Conservation (phyloP, 441 rosid species). For the Melastoma candidum region DNA sequence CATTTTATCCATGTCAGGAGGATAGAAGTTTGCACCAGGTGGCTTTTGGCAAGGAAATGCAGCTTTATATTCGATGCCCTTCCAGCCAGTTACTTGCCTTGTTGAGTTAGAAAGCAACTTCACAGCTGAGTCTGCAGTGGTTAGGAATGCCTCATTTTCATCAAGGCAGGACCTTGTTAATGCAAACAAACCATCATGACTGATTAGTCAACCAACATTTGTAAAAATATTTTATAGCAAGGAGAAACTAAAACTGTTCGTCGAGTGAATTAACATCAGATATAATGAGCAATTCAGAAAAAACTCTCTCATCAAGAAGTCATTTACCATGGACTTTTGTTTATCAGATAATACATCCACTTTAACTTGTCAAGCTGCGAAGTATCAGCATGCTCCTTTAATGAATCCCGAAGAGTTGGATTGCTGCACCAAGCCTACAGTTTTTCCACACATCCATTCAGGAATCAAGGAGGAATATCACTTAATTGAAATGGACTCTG, state of each 20-base stretch:
- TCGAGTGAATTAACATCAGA: neutral
- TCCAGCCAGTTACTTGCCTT: slow-evolving; percentile 66
- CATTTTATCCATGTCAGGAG: slow-evolving; percentile 90
- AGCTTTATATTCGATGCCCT: slow-evolving; percentile 78
- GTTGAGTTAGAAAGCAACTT: slow-evolving; percentile 67
- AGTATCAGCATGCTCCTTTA: slow-evolving; percentile 52
- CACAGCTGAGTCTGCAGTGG: slow-evolving; percentile 77
- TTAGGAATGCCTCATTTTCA: slow-evolving; percentile 76
- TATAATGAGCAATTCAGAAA: neutral
- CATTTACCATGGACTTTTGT: slow-evolving; percentile 80
- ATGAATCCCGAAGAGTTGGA: slow-evolving; percentile 74
- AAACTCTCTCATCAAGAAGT: neutral
- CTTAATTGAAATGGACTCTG: no score
- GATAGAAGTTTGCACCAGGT: slow-evolving; percentile 90
- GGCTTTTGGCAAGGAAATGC: slow-evolving; percentile 77
- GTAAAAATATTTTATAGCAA: neutral
- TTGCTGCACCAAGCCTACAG: slow-evolving; percentile 80
- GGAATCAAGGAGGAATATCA: neutral
- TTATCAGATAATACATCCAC: slow-evolving; percentile 71
- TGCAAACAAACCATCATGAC: slow-evolving; percentile 14
- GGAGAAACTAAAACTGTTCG: no score
- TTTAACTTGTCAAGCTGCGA: slow-evolving; percentile 63
- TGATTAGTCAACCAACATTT: slow-evolving; percentile 4
- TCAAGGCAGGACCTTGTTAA: slow-evolving; percentile 82
- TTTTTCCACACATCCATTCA: slow-evolving; percentile 7